Conservation (phyloP, 2,329 filamentous ascomycete genomes). For the Sporothrix pallida region DNA sequence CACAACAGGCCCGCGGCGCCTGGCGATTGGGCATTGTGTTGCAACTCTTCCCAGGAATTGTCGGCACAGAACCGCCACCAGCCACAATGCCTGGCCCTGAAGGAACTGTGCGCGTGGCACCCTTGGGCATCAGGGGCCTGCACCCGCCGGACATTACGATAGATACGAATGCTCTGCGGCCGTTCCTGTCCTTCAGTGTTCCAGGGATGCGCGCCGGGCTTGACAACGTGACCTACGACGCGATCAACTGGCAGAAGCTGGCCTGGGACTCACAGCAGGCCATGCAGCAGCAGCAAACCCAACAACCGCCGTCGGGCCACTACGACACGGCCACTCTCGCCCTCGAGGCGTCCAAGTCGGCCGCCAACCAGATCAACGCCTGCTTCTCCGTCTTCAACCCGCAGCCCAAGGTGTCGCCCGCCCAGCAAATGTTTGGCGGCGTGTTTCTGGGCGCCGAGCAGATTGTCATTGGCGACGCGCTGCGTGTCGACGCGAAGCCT, state of each 20-base stretch:
- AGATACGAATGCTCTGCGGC: conserved; percentile 44
- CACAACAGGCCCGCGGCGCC: conserved; percentile 42
- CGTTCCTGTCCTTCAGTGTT: conserved; percentile 49
- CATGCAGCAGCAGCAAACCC: conserved; percentile 34
- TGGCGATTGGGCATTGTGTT: conserved; percentile 48
- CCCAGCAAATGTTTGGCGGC: conserved; percentile 41
- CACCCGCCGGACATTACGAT: conserved; percentile 37
- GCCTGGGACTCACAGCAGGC: conserved; percentile 36
- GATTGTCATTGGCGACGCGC: conserved; percentile 45
- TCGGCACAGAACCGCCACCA: conserved; percentile 32
- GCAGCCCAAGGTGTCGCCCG: conserved; percentile 37
- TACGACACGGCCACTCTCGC: conserved; percentile 38
- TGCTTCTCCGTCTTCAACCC: conserved; percentile 46
- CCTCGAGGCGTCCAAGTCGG: conserved; percentile 49
- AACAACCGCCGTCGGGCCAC: conserved; percentile 10
- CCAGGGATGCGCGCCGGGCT: conserved; percentile 42
- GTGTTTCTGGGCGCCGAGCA: conserved; percentile 48
- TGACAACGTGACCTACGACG: conserved; percentile 41
- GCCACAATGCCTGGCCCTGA: conserved; percentile 34
- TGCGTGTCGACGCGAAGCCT: conserved; percentile 42
- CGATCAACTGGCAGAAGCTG: conserved; percentile 43
- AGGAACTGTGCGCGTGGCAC: conserved; percentile 41
- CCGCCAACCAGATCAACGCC: conserved; percentile 46
- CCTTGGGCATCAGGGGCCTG: conserved; percentile 42
- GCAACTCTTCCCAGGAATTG: background rate